Evolutionary conservation across 345 rosid species (phyloP), one percentile per base, ranked within the genome.

Genomic region (Rhodomyrtus tomentosa): DNA sequence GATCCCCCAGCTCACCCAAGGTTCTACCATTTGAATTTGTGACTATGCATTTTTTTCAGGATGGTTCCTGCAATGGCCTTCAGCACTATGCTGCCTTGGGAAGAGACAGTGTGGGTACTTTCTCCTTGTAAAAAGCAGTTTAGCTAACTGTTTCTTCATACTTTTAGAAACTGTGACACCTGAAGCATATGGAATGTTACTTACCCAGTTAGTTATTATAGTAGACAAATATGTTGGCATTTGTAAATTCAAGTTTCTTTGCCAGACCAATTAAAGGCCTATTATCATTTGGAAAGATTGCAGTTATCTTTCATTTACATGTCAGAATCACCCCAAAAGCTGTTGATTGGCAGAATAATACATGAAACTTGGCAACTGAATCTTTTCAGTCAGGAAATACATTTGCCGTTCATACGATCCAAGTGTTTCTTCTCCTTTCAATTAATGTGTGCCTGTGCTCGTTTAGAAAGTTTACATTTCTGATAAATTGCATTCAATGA

Each of bases 31-130:
- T n/a, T 84, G 13, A 36, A 53, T 81, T 51, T 29, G 38, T 81
- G 83, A 81, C 59, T 20, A 52, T 81, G 25, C 50, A 45, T 36
- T 52, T 38, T 53, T 52, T 49, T 55, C 89, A 97, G 99, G 99
- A 97, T 91, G 99, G 99, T 59, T 97, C 99, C 11, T 97, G 99
- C 93, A 97, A 97, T 89, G 99, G 99, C 86, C 88, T 97, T 83
- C 99, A 97, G 86, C 99, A 97, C 88, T 97, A 97, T 91, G 98
- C 99, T 85, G 99, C 99, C 85, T 88, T 97, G 86, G 99, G 99
- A 90, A 95, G 99, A 89, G 93, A 95, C 88, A 91, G 91, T 90
- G 99, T 97, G 91, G 32, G 97, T 83, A 68, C 79, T 89, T 84
- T 73, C 88, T 87, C 32, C 82, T 85, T 72, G 49, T 81, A 68